These are phyloP conservation scores for Penicillium manginii DNA, from an alignment of 495 filamentous ascomycete species.

Conservation along the genomic window DNA sequence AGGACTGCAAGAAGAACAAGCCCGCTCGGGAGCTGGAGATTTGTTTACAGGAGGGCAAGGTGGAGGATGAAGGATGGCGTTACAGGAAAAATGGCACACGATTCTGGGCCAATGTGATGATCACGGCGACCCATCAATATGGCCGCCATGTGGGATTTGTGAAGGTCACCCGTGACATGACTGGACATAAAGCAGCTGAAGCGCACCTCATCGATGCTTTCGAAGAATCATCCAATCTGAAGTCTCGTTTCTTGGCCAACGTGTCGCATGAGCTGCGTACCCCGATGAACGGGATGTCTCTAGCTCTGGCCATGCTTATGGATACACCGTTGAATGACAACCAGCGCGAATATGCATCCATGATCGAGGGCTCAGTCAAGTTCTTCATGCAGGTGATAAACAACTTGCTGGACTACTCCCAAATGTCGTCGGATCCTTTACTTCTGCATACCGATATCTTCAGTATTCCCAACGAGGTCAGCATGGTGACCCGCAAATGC, in stretches of 20 bases:
- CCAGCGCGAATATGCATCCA: conserved; percentile 74
- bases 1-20: conserved; percentile 56
- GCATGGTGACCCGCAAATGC: no score
- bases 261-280: conserved; percentile 93
- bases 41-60: conserved; percentile 60
- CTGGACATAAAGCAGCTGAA: conserved; percentile 63
- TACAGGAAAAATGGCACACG: conserved; percentile 63
- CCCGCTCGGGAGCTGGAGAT: conserved; percentile 50
- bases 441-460: conserved; percentile 26
- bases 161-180: conserved; percentile 68
- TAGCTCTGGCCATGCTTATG: conserved; percentile 70
- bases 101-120: conserved; percentile 71
- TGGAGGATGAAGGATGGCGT: conserved; percentile 69
- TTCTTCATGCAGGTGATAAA: conserved; percentile 86
- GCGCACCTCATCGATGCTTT: conserved; percentile 61
- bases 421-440: conserved; percentile 87
- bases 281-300: conserved; percentile 72
- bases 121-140: conserved; percentile 61
- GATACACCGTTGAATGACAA: conserved; percentile 68
- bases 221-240: conserved; percentile 66
- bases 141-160: conserved; percentile 63
- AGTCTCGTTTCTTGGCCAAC: conserved; percentile 71
- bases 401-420: conserved; percentile 86
- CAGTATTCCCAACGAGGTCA: no score
- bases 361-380: conserved; percentile 79